Base-by-base conservation (phyloP, 768 basidiomycete genomes). In the Suillus subaureus region DNA sequence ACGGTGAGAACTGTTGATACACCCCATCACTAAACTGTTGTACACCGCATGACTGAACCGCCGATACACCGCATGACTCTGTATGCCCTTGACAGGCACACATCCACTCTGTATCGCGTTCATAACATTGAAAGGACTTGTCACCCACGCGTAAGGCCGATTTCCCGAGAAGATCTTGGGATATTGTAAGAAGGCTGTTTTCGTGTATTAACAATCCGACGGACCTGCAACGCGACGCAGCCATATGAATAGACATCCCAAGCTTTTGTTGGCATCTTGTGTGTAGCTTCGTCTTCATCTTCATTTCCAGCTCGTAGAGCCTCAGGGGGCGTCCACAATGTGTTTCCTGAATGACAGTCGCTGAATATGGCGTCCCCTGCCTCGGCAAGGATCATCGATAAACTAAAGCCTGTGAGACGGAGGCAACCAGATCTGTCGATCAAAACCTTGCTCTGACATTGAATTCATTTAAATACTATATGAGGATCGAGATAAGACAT, bases 321-420 rank as follows among this genome's bases (percentile, higher is more conserved):
- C 26, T 72, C 70, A 2, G 71, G 71, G 7, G 71, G 70, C 7
- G 54, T 52, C 68, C 70, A 69, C 15, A 67, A 64, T 0, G 62
- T 5, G 15, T 70, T 65, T 1, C 67, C 70, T 4, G 64, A 39
- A 39, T n/a, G 55, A 31, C 52, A 42, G 1, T 64, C 62, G 21
- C 16, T 60, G 61, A 66, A 72, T 15, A 72, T 64, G 11, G 72
- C 68, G 43, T 77, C 71, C 23, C 72, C 71, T 63, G 78, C 70
- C 64, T 81, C 79, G 11, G 71, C 70, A 58, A 65, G 70, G 35
- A 74, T 62, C 33, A 79, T 68, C 11, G 67, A 77, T 21, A 81
- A 69, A 12, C 80, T 79, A 37, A 80, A 81, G 67, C 79, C 81
- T 31, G 73, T 74, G 18, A 81, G 70, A 62, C 73, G 74, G 0